Evolutionary conservation across 768 basidiomycete genomes (phyloP), one percentile per base, ranked within the genome.

Genomic region (Collybia sordida): DNA sequence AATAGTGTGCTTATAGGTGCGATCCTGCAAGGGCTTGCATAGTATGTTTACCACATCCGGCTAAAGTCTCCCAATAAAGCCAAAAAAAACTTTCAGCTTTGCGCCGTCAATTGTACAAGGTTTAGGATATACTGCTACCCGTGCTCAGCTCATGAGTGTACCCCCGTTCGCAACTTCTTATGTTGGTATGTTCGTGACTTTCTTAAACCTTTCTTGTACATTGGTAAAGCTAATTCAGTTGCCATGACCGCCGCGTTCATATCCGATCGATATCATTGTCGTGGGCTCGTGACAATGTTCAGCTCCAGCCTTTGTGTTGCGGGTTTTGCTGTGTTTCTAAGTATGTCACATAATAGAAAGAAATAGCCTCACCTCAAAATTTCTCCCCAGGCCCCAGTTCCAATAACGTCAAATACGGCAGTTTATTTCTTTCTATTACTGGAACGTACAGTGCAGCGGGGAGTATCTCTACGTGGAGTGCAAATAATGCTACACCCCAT

Each of bases 401-500:
- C 3, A 51, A 59, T 22, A 36, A 51, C n/a, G 46, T 67, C 2
- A 61, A 65, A 19, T 74, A 74, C 50, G 72, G 54, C 17, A 65
- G 69, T 17, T 61, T 75, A 12, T 75, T 72, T 61, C 58, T 74
- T 41, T 59, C 63, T 6, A 51, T 73, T 4, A 42, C 64, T 0
- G 72, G 73, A 6, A 59, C 63, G 14, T 72, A 73, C 48, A 59
- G 64, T 24, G 53, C 63, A 6, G 69, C 69, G n/a, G 69, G 72
- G 2, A 61, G 72, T 8, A 53, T 72, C 22, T 55, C 59, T 6
- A 69, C 73, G 1, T 77, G 75, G 75, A 38, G 64, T 35, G 67
- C 74, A 6, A 77, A 77, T 57, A 76, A 75, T 60, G 61, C 68
- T 9, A 57, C 66, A 5, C 74, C 74, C 6, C 64, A 72, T 47